A percentile compares a stretch with the other conserved stretches of the same genome.
phyloP scores from a whole-genome alignment of 257 asterid genomes.

The Nicotiana sylvestris region DNA sequence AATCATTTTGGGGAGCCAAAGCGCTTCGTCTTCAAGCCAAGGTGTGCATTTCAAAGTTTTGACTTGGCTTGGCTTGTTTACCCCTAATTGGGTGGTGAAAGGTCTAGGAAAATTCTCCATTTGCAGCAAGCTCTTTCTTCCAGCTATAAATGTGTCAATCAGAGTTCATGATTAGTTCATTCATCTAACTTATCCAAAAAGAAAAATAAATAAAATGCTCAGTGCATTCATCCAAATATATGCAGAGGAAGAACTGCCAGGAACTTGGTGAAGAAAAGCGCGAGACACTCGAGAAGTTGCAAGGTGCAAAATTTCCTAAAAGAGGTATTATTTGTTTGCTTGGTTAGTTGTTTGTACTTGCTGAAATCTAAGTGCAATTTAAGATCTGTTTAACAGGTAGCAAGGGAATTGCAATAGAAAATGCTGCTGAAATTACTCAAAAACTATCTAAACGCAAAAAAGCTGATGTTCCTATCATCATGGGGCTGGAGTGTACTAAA shows the following conservation, averaged over 20 bases:
- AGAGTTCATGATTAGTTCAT: background rate
- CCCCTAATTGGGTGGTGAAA: background rate
- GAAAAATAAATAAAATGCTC: background rate
- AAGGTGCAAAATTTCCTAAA: background rate
- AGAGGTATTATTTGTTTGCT: background rate
- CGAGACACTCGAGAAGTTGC: constrained; percentile 22
- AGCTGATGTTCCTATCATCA: constrained; percentile 35
- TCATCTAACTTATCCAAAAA: background rate
- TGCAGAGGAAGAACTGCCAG: constrained; percentile 48
- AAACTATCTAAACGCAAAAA: constrained; percentile 22
- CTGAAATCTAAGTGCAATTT: constrained; percentile 15
- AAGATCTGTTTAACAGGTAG: constrained; percentile 35
- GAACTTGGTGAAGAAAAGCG: constrained; percentile 27
- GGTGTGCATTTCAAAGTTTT: background rate
- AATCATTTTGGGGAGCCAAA: background rate
- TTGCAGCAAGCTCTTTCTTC: background rate
- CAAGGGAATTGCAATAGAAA: constrained; percentile 29
- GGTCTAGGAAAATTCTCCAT: background rate
- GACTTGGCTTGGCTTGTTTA: background rate
- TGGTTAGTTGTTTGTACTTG: background rate
- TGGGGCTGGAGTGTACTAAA: constrained; percentile 61
- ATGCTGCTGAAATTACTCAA: constrained; percentile 32
- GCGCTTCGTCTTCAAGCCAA: background rate
- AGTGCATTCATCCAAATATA: constrained; percentile 2
- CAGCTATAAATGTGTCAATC: background rate